Percentiles rank a stretch among this genome's conserved stretches.
These are phyloP conservation scores for Coemansia sp. DNA, from an alignment of 192 early-diverging fungal genomes.

Conservation along the genomic window DNA sequence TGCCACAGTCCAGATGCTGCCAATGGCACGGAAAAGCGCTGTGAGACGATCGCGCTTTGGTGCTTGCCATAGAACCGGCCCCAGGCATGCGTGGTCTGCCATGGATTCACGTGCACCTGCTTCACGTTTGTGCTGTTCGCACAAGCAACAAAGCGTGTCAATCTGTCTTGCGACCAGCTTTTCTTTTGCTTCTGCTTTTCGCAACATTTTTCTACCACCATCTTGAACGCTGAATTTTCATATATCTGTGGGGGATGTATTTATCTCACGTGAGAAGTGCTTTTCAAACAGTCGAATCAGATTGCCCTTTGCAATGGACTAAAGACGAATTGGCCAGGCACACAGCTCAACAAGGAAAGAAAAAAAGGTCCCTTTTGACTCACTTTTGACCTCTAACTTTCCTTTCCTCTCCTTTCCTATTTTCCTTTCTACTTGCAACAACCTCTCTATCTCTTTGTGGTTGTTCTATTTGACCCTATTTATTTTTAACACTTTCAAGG, in stretches of 20 bases:
- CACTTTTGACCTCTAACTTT: background rate
- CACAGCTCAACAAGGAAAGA: too few species aligned
- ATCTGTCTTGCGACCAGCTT: background rate
- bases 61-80: too few species aligned
- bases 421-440: background rate
- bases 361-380: background rate
- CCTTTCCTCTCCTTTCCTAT: background rate
- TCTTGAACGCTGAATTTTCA: background rate
- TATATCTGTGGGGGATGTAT: background rate
- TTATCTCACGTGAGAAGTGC: background rate
- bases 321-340: too few species aligned
- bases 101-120: background rate
- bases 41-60: too few species aligned
- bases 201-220: background rate
- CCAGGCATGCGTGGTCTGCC: background rate
- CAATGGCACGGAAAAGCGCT: too few species aligned
- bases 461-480: background rate
- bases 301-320: too few species aligned
- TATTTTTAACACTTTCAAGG: background rate
- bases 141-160: background rate
- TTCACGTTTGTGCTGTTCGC: background rate
- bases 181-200: background rate
- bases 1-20: too few species aligned
- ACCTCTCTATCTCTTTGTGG: background rate
- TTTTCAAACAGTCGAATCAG: background rate